Base-by-base conservation (phyloP, 441 rosid genomes). In the Croton setiger region DNA sequence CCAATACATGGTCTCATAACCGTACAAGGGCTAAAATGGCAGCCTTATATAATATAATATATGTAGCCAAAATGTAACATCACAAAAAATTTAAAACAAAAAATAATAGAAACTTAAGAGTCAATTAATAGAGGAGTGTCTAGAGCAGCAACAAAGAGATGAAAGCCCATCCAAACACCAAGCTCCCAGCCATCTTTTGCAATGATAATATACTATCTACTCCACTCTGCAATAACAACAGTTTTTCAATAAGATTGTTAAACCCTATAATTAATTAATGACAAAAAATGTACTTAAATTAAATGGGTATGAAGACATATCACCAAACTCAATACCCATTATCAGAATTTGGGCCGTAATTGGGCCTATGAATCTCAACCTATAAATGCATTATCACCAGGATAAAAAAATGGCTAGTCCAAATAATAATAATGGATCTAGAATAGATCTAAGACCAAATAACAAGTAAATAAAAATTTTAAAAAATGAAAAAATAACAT, bases 191-290 rank as follows among this genome's bases (percentile, higher is more conserved):
- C 73, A 71, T 78, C 70, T 60, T 73, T 67, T 57, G 56, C 72
- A 60, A 17, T 0, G 72, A 37, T 76, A 68, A 48, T 15, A 71
- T 35, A 80, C 79, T 85, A 78, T 69, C 85, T 36, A 62, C 90
- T 75, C 87, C 93, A 63, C 88, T 89, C 97, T 91, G 92, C 90
- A 83, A 48, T 39, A 10, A 21, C 5, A 31, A 21, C 7, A 31
- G 18, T 36, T 41, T 35, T 14, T 10, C 13, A 35, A 35, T 11
- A 58, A 15, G 7, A 27, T 27, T 27, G 31, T 27, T 27, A 27
- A 27, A 27, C 31, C 31, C 31, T 27, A 27, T 27, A 0, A 27
- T 27, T 27, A 27, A 27, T 27, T 27, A 27, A 27, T 2, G 31
- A 27, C 1, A 27, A n/a, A 27, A 2, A 27, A 27, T 27, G 31